Evolutionary conservation across 108 stramenopile species (phyloP), one percentile per base, ranked within the genome.

Genomic region (Mediolabrus comicus): DNA sequence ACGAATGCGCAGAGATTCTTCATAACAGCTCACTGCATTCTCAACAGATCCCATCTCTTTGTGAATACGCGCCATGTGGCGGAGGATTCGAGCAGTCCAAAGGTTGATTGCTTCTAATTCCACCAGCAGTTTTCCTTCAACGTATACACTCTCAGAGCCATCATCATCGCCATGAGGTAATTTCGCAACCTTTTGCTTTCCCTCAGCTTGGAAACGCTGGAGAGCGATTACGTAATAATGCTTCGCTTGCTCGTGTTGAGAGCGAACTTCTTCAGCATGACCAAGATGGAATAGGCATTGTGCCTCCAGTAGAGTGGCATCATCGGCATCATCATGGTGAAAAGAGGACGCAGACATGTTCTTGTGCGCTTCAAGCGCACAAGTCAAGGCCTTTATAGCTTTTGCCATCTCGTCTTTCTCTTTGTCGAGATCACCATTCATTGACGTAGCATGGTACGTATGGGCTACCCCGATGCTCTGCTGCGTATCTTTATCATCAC

Each of bases 21-120:
- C 56, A 17, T 65, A 69, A 33, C 38, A 68, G 32, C 46, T 61
- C n/a, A 62, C 55, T 28, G 52, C 31, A 24, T 70, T 27, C 0
- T 54, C 56, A 61, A 52, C 9, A 16, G n/a, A 58, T 13, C 58
- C 59, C 1, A 59, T 57, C 25, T 24, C 41, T 60, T 59, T 60
- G 60, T 65, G 64, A 65, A 77, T 77, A 16, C 25, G 22, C 13
- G 65, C 77, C 24, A 78, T 41, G 24, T 57, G 77, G 35, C 31
- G 38, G 25, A 78, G 60, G 6, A 67, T 59, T 57, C 58, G 49
- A 29, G 77, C 77, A 46, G 64, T 60, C 65, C 65, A 67, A 14
- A 78, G 77, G 34, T 78, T 66, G 53, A 78, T 62, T 19, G 77
- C 54, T 41, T 78, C 70, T 32, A 78, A 34, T 33, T 71, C 59